Conservation (phyloP, 1,139 yeast genomes). For the Starmera stellimalicola region DNA sequence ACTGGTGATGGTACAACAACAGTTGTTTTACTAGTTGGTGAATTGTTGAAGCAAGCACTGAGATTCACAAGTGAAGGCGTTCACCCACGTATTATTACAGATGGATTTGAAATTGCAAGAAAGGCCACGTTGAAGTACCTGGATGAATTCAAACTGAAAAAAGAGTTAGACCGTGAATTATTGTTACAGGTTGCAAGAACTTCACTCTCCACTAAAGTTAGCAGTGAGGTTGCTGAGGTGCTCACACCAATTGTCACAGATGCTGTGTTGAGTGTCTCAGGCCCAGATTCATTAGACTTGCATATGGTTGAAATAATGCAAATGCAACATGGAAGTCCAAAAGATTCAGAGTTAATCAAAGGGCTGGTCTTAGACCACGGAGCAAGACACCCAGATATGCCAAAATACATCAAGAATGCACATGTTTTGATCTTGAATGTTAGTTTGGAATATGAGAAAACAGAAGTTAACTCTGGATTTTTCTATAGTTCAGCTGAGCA, state of each 20-base stretch:
- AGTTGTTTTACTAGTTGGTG: constrained; percentile 91
- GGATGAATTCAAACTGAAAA: constrained; percentile 44
- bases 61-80: constrained; percentile 88
- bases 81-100: constrained; percentile 90
- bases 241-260: constrained; percentile 94
- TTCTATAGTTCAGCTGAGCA: constrained; percentile 94
- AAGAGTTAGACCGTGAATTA: constrained; percentile 68
- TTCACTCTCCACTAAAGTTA: constrained; percentile 80
- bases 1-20: constrained; percentile 99
- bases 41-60: constrained; percentile 88
- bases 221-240: constrained; percentile 63
- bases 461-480: constrained; percentile 95
- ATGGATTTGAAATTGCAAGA: constrained; percentile 90
- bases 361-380: constrained; percentile 98
- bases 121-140: constrained; percentile 62
- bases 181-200: constrained; percentile 87
- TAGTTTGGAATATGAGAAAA: constrained; percentile 92
- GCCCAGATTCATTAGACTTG: constrained; percentile 57
- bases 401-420: constrained; percentile 77
- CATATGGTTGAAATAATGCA: constrained; percentile 98
- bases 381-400: constrained; percentile 99
- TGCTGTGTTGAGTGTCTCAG: constrained; percentile 75
- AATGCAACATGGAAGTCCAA: constrained; percentile 88
- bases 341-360: constrained; percentile 72
- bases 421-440: constrained; percentile 83